These are phyloP conservation scores for Plasmodium vinckei DNA, from an alignment of 169 alveolate genomes.

Conservation along the genomic window DNA sequence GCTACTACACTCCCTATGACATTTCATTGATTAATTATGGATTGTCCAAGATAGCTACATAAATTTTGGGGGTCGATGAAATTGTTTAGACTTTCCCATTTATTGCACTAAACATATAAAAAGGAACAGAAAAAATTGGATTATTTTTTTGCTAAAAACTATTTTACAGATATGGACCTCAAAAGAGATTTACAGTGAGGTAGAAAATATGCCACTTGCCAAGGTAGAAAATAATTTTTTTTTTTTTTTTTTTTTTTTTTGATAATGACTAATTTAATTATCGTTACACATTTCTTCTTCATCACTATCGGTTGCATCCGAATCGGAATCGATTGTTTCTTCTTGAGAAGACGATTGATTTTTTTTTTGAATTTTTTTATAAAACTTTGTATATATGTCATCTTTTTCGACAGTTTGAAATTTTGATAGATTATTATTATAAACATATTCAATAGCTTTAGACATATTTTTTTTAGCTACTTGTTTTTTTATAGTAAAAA, in stretches of 20 bases:
- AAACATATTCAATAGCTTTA: slow-evolving; percentile 9
- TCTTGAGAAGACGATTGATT: neutral
- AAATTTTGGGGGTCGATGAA: too few relatives aligned
- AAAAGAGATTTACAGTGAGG: too few relatives aligned
- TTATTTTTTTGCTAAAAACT: too few relatives aligned
- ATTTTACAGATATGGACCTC: too few relatives aligned
- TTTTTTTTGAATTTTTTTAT: slow-evolving; percentile 17
- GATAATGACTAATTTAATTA: neutral
- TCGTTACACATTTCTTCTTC: neutral
- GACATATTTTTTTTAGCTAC: slow-evolving; percentile 79
- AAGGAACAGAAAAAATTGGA: too few relatives aligned
- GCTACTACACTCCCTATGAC: slow-evolving; percentile 54
- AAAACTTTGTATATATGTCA: slow-evolving; percentile 35
- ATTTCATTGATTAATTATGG: slow-evolving; percentile 38
- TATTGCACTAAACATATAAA: too few relatives aligned
- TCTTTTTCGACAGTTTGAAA: slow-evolving; percentile 12
- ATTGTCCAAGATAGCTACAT: neutral
- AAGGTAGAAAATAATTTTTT: neutral
- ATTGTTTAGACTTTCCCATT: too few relatives aligned
- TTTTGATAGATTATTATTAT: neutral
- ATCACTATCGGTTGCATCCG: slow-evolving; percentile 61
- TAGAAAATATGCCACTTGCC: neutral
- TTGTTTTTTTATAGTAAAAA: slow-evolving; percentile 78
- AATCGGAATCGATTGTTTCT: slow-evolving; percentile 7
- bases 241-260: slow-evolving; percentile 1